Conservation (phyloP, 2,329 filamentous ascomycete genomes). For the Cladosporium velox region DNA sequence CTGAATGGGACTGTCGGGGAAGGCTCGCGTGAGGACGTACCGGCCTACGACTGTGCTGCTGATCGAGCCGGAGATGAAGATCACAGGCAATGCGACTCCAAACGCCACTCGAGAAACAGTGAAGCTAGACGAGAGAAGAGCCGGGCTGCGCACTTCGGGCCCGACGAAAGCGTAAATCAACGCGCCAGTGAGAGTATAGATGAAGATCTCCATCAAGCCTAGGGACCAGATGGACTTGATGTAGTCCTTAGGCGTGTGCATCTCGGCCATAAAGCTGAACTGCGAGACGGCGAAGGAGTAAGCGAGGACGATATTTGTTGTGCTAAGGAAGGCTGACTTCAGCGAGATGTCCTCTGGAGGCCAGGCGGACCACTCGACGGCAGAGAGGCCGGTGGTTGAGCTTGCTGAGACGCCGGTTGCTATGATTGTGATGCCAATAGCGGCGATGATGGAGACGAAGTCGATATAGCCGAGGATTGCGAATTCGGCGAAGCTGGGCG, state of each 20-base stretch:
- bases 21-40: slow-evolving; percentile 67
- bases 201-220: slow-evolving; percentile 60
- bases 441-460: slow-evolving; percentile 39
- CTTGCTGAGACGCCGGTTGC: slow-evolving; percentile 37
- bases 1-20: slow-evolving; percentile 56
- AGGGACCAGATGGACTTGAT: slow-evolving; percentile 62
- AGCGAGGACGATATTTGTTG: slow-evolving; percentile 73
- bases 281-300: slow-evolving; percentile 59
- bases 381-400: slow-evolving; percentile 32
- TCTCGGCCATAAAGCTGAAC: slow-evolving; percentile 67
- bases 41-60: slow-evolving; percentile 55
- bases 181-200: slow-evolving; percentile 67
- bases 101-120: slow-evolving; percentile 66
- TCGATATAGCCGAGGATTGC: slow-evolving; percentile 41
- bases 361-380: slow-evolving; percentile 40
- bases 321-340: slow-evolving; percentile 61
- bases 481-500: slow-evolving; percentile 41
- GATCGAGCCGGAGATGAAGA: slow-evolving; percentile 72
- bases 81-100: slow-evolving; percentile 71
- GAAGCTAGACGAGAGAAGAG: slow-evolving; percentile 62
- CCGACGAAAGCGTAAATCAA: slow-evolving; percentile 71
- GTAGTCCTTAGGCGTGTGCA: slow-evolving; percentile 64
- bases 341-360: slow-evolving; percentile 44
- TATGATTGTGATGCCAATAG: slow-evolving; percentile 40
- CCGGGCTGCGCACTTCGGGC: slow-evolving; percentile 62